phyloP scores from a whole-genome alignment of 441 rosid species.

The Capsella rubella region DNA sequence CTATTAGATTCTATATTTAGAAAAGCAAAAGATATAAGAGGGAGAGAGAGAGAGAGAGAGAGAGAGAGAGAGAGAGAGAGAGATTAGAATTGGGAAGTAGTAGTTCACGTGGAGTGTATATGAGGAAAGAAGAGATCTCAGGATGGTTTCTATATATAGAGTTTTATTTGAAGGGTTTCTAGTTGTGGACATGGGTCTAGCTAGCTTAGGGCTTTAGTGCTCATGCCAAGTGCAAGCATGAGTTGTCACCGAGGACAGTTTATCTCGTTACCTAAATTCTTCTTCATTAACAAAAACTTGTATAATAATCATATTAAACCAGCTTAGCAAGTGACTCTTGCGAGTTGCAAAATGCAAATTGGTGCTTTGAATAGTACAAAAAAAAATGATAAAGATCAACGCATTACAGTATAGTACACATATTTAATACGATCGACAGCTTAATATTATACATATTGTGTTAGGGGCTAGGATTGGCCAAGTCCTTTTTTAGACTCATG shows the following conservation, averaged over 20 bases:
- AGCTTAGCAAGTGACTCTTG: constrained; percentile 39
- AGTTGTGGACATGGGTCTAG: constrained; percentile 32
- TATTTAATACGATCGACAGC: constrained; percentile 37
- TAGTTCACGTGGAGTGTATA: constrained; percentile 38
- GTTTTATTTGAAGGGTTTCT: constrained; percentile 31
- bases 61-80: constrained; percentile 9
- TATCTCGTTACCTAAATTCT: constrained; percentile 31
- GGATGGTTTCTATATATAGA: constrained; percentile 44
- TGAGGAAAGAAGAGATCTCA: constrained; percentile 44
- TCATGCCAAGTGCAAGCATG: constrained; percentile 42
- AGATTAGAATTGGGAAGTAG: constrained; percentile 26
- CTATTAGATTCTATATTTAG: constrained; percentile 22
- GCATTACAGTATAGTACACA: constrained; percentile 28
- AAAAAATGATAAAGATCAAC: constrained; percentile 28
- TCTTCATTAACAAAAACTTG: constrained; percentile 32
- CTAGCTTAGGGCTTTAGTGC: constrained; percentile 39
- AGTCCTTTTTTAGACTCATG: constrained; percentile 41
- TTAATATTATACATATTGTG: constrained; percentile 34
- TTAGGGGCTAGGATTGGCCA: constrained; percentile 36
- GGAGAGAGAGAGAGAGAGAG: constrained; percentile 16
- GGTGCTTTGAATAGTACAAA: constrained; percentile 34
- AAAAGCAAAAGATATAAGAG: background rate
- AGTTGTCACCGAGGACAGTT: constrained; percentile 39
- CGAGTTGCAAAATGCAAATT: constrained; percentile 42
- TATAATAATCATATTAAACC: constrained; percentile 16